Evolutionary conservation across 192 early-diverging fungal genomes (phyloP).

Genomic region (Linnemannia hyalina): DNA sequence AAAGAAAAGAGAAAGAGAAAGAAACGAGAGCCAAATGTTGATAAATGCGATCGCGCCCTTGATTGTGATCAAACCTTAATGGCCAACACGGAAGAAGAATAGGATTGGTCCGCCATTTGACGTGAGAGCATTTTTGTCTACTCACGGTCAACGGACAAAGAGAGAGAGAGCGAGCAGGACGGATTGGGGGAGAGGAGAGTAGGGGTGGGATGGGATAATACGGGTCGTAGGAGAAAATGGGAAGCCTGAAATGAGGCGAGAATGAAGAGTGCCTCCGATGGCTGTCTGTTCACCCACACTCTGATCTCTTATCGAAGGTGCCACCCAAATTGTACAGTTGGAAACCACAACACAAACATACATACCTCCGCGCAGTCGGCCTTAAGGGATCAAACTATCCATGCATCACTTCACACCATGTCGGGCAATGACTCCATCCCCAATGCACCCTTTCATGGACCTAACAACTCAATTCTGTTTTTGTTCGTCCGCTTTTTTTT

Average conservation of each 20-base stretch:
- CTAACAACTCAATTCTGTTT: background rate
- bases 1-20: background rate
- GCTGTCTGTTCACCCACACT: background rate
- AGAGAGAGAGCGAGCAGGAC: background rate
- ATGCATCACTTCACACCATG: background rate
- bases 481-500: background rate
- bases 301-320: background rate
- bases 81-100: background rate
- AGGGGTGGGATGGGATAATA: background rate
- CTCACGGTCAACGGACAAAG: background rate
- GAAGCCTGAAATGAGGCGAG: background rate
- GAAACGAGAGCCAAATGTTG: background rate
- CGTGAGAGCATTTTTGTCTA: background rate
- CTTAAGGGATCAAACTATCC: background rate
- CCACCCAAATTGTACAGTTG: background rate
- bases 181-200: background rate
- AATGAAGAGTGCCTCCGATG: background rate
- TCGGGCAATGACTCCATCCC: background rate
- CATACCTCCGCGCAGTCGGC: background rate
- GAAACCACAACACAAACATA: background rate
- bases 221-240: background rate
- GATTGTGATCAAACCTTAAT: slow-evolving; percentile 55
- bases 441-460: background rate
- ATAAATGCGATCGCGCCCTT: slow-evolving; percentile 37
- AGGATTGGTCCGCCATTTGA: background rate